Percentiles rank a stretch among this genome's conserved stretches.
These are phyloP conservation scores for Blastomyces gilchristii DNA, from an alignment of 2,329 filamentous ascomycete species.

Conservation along the genomic window DNA sequence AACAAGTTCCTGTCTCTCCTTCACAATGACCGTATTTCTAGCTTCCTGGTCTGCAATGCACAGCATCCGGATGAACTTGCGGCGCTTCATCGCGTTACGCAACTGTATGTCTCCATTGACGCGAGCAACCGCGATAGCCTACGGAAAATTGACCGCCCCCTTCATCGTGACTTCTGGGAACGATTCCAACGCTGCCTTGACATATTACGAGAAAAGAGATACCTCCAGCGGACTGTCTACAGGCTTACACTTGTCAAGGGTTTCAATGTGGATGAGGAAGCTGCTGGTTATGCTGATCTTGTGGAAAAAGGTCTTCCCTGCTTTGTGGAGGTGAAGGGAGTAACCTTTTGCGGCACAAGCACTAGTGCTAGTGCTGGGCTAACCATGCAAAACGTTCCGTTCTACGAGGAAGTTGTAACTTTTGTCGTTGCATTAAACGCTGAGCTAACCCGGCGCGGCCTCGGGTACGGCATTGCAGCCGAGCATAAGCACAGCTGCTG, in stretches of 20 bases:
- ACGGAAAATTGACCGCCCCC: constrained; percentile 76
- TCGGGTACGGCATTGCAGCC: constrained; percentile 82
- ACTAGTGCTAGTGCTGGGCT: constrained; percentile 75
- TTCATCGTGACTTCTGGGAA: constrained; percentile 97
- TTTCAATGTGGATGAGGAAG: constrained; percentile 94
- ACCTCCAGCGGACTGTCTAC: constrained; percentile 85
- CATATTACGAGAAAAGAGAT: constrained; percentile 72
- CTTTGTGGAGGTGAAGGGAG: constrained; percentile 92
- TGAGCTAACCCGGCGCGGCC: constrained; percentile 57
- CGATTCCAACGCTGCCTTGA: constrained; percentile 84
- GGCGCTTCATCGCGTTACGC: constrained; percentile 73
- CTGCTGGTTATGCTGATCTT: constrained; percentile 77
- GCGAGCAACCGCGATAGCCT: constrained; percentile 82
- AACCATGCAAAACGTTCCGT: constrained; percentile 95
- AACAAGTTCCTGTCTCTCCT: constrained; percentile 81
- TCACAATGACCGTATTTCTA: constrained; percentile 77
- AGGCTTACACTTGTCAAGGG: constrained; percentile 92
- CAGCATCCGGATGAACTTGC: constrained; percentile 89
- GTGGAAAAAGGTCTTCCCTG: constrained; percentile 78
- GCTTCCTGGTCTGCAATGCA: constrained; percentile 92
- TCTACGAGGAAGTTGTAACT: constrained; percentile 78
- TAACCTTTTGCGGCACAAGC: constrained; percentile 90
- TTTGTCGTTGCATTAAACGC: constrained; percentile 69
- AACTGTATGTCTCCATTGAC: constrained; percentile 94
- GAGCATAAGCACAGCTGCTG: constrained; percentile 96